Evolutionary conservation across 805 yeast species (phyloP), one percentile per base, ranked within the genome.

Genomic region (Barnettozyma vustinii): DNA sequence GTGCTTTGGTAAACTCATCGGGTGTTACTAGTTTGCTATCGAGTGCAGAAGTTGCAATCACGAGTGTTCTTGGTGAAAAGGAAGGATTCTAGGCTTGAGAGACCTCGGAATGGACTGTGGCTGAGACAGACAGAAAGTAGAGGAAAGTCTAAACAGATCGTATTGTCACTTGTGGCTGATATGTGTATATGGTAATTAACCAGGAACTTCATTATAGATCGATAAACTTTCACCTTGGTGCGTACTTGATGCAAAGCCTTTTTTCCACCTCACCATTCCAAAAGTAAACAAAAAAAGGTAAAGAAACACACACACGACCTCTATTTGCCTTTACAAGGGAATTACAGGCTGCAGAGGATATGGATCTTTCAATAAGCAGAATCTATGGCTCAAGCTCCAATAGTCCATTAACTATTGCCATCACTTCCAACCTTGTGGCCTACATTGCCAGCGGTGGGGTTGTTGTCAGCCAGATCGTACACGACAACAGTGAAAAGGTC

Each of bases 21-120:
- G 96, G 98, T 75, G 97, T 94, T 55, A 98, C 99, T 43, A 89
- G 97, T 27, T 77, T 94, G 68, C 79, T 94, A 69, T 97, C 98
- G 56, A 92, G 98, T 51, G 92, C 99, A 56, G 99, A 94, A 75
- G 95, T 97, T 70, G 97, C 97, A 55, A 88, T 94, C 64, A 96
- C 90, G 52, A 97, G 87, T 61, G 96, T 95, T 56, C 96, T 55
- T 9, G 63, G 61, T 33, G 53, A 56, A 39, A 58, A 54, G 26
- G 61, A 56, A 44, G 62, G 62, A 36, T 36, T 36, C 23, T 36
- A 30, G 16, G 16, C 33, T n/a, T 30, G 16, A 30, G 12, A 13
- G 33, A 9, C 30, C 30, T 9, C 4, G 8, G 12, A 15, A 30
- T 23, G 25, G 5, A 23, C 25, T 23, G 25, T 8, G 25, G 25